Conservation (phyloP, 1,284 basidiomycete genomes). For the Fomitopsis schrenkii region DNA sequence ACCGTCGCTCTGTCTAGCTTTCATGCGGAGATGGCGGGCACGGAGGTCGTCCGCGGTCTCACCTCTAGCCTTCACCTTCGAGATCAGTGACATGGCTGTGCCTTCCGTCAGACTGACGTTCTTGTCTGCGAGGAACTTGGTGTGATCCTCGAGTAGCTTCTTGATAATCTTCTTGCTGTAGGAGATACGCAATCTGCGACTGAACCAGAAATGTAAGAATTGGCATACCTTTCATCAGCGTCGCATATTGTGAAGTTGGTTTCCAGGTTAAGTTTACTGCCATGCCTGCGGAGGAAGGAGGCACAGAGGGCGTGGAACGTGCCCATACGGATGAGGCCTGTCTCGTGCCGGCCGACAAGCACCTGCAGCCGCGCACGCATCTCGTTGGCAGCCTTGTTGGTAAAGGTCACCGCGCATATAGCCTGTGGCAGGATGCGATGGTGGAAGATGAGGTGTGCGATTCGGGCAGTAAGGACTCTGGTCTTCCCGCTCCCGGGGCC, state of each 20-base stretch:
- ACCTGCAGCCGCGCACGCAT: slow-evolving; percentile 74
- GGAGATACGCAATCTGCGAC: slow-evolving; percentile 9
- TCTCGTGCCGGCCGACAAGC: slow-evolving; percentile 66
- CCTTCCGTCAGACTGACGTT: slow-evolving; percentile 60
- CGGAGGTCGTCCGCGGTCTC: slow-evolving; percentile 46
- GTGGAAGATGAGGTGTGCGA: slow-evolving; percentile 69
- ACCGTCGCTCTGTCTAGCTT: slow-evolving; percentile 4
- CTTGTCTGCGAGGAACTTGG: slow-evolving; percentile 41
- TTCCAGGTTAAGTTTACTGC: slow-evolving; percentile 54
- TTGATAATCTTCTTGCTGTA: slow-evolving; percentile 73
- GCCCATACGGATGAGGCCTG: slow-evolving; percentile 64
- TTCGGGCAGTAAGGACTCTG: slow-evolving; percentile 68
- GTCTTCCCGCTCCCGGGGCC: slow-evolving; percentile 82
- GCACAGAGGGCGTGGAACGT: slow-evolving; percentile 87
- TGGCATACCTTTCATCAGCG: slow-evolving; percentile 71
- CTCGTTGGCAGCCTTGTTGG: slow-evolving; percentile 89
- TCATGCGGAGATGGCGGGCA: slow-evolving; percentile 4
- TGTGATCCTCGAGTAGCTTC: slow-evolving; percentile 54
- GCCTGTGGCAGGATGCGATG: slow-evolving; percentile 53
- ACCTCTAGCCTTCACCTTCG: slow-evolving; percentile 78
- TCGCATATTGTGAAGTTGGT: slow-evolving; percentile 85
- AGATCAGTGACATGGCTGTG: slow-evolving; percentile 63
- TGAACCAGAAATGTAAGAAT: background rate
- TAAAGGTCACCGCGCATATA: slow-evolving; percentile 82
- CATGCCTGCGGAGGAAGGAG: slow-evolving; percentile 66